Percentiles rank a stretch among this genome's conserved stretches.
Evolutionary conservation across 169 alveolate species (phyloP).

Genomic region (Cryptosporidium muris): DNA sequence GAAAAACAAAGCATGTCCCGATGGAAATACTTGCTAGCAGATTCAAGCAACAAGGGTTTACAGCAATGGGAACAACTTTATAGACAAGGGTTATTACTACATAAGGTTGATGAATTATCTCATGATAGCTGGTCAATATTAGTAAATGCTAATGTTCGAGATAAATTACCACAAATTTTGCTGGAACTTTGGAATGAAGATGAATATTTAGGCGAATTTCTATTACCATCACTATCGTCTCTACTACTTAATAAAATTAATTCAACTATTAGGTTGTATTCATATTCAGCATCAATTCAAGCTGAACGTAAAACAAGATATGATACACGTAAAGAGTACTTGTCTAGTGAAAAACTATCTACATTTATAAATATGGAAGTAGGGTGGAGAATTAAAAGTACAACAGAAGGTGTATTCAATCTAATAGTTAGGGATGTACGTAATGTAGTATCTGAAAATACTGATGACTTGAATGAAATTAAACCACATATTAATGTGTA

Average conservation of each 20-base stretch:
- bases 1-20: slow-evolving; percentile 67
- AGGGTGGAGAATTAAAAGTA: slow-evolving; percentile 70
- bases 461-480: slow-evolving; percentile 65
- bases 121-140: slow-evolving; percentile 70
- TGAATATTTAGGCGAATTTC: slow-evolving; percentile 63
- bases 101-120: slow-evolving; percentile 65
- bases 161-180: slow-evolving; percentile 54
- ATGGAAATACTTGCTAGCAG: slow-evolving; percentile 65
- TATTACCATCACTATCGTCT: slow-evolving; percentile 54
- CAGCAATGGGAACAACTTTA: slow-evolving; percentile 70
- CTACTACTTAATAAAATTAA: slow-evolving; percentile 43
- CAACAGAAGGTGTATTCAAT: slow-evolving; percentile 65
- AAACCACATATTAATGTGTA: slow-evolving; percentile 62
- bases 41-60: slow-evolving; percentile 47
- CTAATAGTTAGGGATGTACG: slow-evolving; percentile 46
- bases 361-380: slow-evolving; percentile 71
- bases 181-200: slow-evolving; percentile 70
- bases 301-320: slow-evolving; percentile 58
- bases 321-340: slow-evolving; percentile 49
- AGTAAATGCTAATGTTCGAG: slow-evolving; percentile 69
- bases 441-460: slow-evolving; percentile 56
- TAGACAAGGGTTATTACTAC: slow-evolving; percentile 50
- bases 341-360: slow-evolving; percentile 44
- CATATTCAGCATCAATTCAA: slow-evolving; percentile 49
- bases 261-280: slow-evolving; percentile 43